Percentiles rank a stretch among this genome's conserved stretches.
Conservation (phyloP, 2,329 filamentous ascomycete genomes). For the Scytalidium lignicola region DNA sequence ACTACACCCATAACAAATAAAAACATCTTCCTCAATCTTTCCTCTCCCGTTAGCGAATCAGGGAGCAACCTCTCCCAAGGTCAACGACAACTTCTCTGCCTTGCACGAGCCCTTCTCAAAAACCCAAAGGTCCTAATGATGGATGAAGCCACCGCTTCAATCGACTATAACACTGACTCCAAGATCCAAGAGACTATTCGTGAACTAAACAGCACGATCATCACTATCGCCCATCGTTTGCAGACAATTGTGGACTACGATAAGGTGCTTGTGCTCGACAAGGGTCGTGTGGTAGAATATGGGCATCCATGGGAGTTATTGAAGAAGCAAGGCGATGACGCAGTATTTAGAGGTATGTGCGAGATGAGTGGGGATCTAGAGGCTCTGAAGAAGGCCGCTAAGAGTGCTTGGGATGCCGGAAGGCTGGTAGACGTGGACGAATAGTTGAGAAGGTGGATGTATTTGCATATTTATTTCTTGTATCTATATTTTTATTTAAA, state of each 20-base stretch:
- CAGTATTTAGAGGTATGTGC: conserved; percentile 60
- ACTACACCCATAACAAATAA: conserved; percentile 67
- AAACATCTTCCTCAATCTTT: conserved; percentile 87
- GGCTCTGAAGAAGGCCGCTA: conserved; percentile 47
- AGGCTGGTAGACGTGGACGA: conserved; percentile 31
- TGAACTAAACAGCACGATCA: conserved; percentile 87
- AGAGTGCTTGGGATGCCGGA: conserved; percentile 37
- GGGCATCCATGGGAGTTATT: conserved; percentile 85
- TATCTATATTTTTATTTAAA: neutral
- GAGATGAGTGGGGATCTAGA: conserved; percentile 63
- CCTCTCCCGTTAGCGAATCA: conserved; percentile 79
- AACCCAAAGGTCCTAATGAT: conserved; percentile 91
- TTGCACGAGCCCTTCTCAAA: conserved; percentile 89
- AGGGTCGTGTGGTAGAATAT: conserved; percentile 81
- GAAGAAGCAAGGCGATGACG: conserved; percentile 49
- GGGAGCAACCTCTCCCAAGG: conserved; percentile 94
- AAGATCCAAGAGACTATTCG: conserved; percentile 97
- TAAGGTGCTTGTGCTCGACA: conserved; percentile 91
- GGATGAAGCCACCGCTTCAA: conserved; percentile 97
- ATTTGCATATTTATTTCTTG: neutral
- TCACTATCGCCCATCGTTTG: conserved; percentile 92
- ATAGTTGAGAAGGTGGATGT: conserved; percentile 7
- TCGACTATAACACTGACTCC: conserved; percentile 91
- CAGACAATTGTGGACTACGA: conserved; percentile 98
- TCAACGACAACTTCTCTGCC: conserved; percentile 88